Evolutionary conservation across 805 yeast genomes (phyloP).

Genomic region (Candida palmyrensis): DNA sequence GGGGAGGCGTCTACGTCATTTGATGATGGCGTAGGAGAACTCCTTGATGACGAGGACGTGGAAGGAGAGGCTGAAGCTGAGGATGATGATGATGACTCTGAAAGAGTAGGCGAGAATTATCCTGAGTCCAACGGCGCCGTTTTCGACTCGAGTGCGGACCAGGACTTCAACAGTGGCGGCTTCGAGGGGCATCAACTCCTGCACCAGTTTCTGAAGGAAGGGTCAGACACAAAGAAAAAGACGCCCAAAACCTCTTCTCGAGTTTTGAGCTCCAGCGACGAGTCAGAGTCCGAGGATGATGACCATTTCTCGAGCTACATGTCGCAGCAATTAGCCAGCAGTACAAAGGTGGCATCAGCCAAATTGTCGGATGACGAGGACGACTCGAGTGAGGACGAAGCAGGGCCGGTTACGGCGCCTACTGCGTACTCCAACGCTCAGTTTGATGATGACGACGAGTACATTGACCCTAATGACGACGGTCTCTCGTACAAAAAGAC

Average conservation of each 20-base stretch:
- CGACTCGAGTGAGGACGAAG: constrained; percentile 11
- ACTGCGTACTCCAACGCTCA: constrained; percentile 3
- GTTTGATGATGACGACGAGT: constrained; percentile 58
- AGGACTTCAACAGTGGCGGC: constrained; percentile 23
- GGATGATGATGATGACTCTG: constrained; percentile 50
- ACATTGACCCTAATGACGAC: constrained; percentile 77
- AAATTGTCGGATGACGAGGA: constrained; percentile 15
- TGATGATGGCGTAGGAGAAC: constrained; percentile 34
- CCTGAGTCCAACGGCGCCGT: constrained; percentile 13
- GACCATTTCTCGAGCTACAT: constrained; percentile 68
- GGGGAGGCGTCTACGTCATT: constrained; percentile 20
- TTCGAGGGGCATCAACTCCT: constrained; percentile 19
- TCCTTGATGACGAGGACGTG: constrained; percentile 31
- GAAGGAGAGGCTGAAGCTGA: constrained; percentile 30
- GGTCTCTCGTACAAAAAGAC: constrained; percentile 68
- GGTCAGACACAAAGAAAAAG: constrained; percentile 9
- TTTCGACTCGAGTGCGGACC: constrained; percentile 26
- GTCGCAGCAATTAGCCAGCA: constrained; percentile 64
- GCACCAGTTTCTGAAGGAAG: constrained; percentile 5
- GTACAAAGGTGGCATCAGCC: constrained; percentile 26
- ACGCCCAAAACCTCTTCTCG: constrained; percentile 4
- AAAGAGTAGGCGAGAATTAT: constrained; percentile 16
- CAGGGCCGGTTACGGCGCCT: neutral
- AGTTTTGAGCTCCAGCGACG: constrained; percentile 22
- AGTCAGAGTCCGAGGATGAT: constrained; percentile 36